These are phyloP conservation scores for Thermoascus crustaceus DNA, from an alignment of 2,329 filamentous ascomycete species.

Conservation along the genomic window DNA sequence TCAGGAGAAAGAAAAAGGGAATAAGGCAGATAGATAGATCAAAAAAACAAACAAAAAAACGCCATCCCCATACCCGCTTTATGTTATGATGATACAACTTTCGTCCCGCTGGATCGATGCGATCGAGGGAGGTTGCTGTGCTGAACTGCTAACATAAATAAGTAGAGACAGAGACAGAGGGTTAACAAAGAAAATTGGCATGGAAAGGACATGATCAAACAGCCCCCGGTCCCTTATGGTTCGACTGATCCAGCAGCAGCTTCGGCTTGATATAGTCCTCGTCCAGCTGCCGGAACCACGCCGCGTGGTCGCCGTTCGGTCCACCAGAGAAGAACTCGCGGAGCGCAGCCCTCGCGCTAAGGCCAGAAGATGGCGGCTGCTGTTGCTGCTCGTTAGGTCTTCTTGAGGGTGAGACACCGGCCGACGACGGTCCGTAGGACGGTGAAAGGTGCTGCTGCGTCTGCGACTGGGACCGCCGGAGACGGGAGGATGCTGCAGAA, in stretches of 20 bases:
- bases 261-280: slow-evolving; percentile 95
- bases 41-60: too few species aligned
- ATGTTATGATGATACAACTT: too few species aligned
- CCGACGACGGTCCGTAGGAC: slow-evolving; percentile 13
- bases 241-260: slow-evolving; percentile 66
- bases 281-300: slow-evolving; percentile 84
- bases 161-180: background rate
- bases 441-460: slow-evolving; percentile 18
- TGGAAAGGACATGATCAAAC: slow-evolving; percentile 19
- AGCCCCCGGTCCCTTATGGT: slow-evolving; percentile 34
- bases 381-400: slow-evolving; percentile 24
- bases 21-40: too few species aligned
- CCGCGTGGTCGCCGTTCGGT: slow-evolving; percentile 71
- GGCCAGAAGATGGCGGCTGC: too few species aligned
- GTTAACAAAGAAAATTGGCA: slow-evolving; percentile 5
- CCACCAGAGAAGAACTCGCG: slow-evolving; percentile 69
- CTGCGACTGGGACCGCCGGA: slow-evolving; percentile 32
- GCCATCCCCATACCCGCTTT: too few species aligned
- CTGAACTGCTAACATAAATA: background rate
- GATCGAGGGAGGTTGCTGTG: too few species aligned
- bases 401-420: slow-evolving; percentile 21
- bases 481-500: slow-evolving; percentile 35
- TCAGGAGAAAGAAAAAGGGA: too few species aligned
- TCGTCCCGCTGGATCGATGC: too few species aligned
- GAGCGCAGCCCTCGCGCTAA: slow-evolving; percentile 70